Base-by-base conservation (phyloP, 179 eudicot genomes). In the Carnegiea gigantea region DNA sequence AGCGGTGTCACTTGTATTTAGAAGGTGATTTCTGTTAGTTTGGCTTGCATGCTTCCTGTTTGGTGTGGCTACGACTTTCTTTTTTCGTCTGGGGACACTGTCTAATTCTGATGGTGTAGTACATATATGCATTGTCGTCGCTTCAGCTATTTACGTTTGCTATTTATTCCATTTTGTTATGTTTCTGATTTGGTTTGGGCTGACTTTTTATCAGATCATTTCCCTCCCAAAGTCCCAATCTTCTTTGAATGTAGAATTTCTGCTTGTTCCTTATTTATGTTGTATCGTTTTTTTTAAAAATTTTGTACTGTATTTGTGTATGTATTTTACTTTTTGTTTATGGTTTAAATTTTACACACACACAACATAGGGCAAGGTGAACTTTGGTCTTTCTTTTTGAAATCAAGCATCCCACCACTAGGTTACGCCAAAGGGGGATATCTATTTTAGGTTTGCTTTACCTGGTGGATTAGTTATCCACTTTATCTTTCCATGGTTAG, bases 401-500 rank as follows among this genome's bases (percentile, higher is more conserved):
- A 57, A 57, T 18, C 62, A 15, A 57, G n/a, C 23, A 57, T 57
- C 23, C 62, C 62, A 18, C n/a, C 2, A 18, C 8, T 2, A 20
- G 62, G 62, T n/a, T 18, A 20, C 8, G 5, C 62, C n/a, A 15
- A 17, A 15, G 20, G 7, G 62, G 62, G 15, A 57, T 57, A 18
- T 20, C n/a, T 57, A 14, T 57, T 57, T 18, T 57, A 20, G 3
- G 21, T 64, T 23, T 65, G 9, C 15, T 43, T 65, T 24, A 8
- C 23, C 14, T 46, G 23, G 17, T 78, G 43, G 24, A 43, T 70
- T 10, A 30, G 14, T 48, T 46, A 72, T 30, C 74, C 44, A 51
- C 40, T 68, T 30, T 23, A 49, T 46, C 64, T 20, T 79, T 68
- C 26, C 48, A 51, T 68, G 70, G n/a, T 20, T 79, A 17, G 73